Evolutionary conservation across 805 yeast genomes (phyloP), one percentile per base, ranked within the genome.

Genomic region (Schwanniomyces vanrijiae): DNA sequence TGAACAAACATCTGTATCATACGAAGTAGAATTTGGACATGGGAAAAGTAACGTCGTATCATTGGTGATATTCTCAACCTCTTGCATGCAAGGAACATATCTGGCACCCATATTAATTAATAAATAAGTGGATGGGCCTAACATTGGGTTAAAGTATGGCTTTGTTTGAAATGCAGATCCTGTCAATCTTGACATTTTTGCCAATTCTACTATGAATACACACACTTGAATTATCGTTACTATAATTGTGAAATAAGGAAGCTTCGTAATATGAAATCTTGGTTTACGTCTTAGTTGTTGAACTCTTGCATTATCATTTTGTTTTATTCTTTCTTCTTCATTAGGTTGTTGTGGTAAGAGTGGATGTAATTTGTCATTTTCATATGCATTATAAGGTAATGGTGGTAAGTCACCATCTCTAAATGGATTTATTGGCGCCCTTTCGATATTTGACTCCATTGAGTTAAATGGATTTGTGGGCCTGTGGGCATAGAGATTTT

Each of bases 111-210:
- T 77, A 54, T 82, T 78, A 47, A 86, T 83, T 57, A 81, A 74
- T 1, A 84, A 68, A 55, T 83, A 83, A 0, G 84, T 66, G 2
- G 89, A 83, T 10, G 91, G 91, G 1, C 91, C 91, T 22, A 86
- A 60, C 90, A 86, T 85, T 5, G 90, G 91, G 59, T 86, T 86
- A 69, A 86, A 83, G 50, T 81, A 78, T 4, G 91, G 91, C 54
- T 82, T 63, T 0, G 88, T 82, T 58, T 82, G 88, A 49, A 86
- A 76, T 3, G 85, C 81, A 13, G 78, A 73, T 2, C 88, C 88
- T 0, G 90, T 85, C 38, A 80, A 67, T 5, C 60, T 55, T 5
- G 81, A 76, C 87, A 82, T 81, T 46, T 66, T 69, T 9, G 71
- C 76, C 29, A 86, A 62, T 60, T 86, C 90, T 10, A 76, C 84